These are phyloP conservation scores for Alternaria sp. DNA, from an alignment of 2,329 filamentous ascomycete genomes.

Conservation along the genomic window DNA sequence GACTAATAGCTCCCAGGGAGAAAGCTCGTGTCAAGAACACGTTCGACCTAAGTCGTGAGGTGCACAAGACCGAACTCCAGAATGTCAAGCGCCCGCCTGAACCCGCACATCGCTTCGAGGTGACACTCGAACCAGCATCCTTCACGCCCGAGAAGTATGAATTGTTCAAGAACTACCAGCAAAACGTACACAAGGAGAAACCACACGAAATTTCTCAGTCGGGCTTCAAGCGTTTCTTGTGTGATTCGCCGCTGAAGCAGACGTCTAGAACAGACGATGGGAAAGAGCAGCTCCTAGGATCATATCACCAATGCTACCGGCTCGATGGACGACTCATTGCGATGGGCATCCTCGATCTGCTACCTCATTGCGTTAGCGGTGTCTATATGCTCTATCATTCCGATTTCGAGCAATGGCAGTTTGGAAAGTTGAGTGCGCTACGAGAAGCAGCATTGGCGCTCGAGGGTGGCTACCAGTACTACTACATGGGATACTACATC, in stretches of 20 bases:
- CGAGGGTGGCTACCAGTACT: slow-evolving; percentile 74
- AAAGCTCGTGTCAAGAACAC: slow-evolving; percentile 68
- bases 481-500: slow-evolving; percentile 87
- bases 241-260: slow-evolving; percentile 68
- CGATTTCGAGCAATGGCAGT: slow-evolving; percentile 71
- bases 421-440: slow-evolving; percentile 78
- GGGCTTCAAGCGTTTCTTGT: slow-evolving; percentile 76
- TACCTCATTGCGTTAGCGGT: slow-evolving; percentile 78
- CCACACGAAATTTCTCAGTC: slow-evolving; percentile 63
- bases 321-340: slow-evolving; percentile 78
- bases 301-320: slow-evolving; percentile 82
- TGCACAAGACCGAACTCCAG: slow-evolving; percentile 71
- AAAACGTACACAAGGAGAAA: slow-evolving; percentile 72
- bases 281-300: slow-evolving; percentile 68
- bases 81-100: slow-evolving; percentile 64
- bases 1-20: slow-evolving; percentile 47
- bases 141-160: slow-evolving; percentile 78
- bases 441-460: slow-evolving; percentile 73
- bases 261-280: slow-evolving; percentile 54
- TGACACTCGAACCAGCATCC: slow-evolving; percentile 72
- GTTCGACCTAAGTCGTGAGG: slow-evolving; percentile 69
- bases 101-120: slow-evolving; percentile 70
- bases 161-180: slow-evolving; percentile 78
- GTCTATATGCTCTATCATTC: slow-evolving; percentile 86
- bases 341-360: slow-evolving; percentile 76